Base-by-base conservation (phyloP, 768 basidiomycete genomes). In the Leccinum imitatum region DNA sequence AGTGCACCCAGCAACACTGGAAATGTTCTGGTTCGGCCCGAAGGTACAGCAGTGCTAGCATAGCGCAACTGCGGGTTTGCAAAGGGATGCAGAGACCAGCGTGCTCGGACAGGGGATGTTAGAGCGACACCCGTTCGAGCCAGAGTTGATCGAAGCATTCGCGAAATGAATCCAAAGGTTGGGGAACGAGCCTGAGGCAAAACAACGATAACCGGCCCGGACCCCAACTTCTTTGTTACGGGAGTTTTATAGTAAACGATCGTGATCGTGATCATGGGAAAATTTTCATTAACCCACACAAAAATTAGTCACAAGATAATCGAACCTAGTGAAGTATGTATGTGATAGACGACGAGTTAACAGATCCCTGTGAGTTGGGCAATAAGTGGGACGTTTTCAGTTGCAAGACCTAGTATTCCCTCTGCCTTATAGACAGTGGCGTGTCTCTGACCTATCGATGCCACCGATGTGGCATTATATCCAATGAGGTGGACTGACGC, bases 1-100 rank as follows among this genome's bases (percentile, higher is more conserved):
- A 71, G 23, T 53, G 62, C 69, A 53, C 62, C 67, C 19, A 69
- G n/a, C 2, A 66, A 17, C n/a, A 61, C 21, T 14, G 62, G 60
- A 47, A 59, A 4, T 19, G 62, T 23, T 8, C 53, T 11, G 10
- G 37, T n/a, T 52, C 57, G 61, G 2, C 41, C 10, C n/a, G 61
- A 41, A 35, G 44, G 47, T 39, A 37, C 14, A 25, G 1, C 10
- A 17, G 54, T 21, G 15, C 68, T 71, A 3, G 62, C 57, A 58
- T 47, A 50, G 25, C 65, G 64, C 51, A 4, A 41, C 47, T 25
- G 59, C n/a, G 51, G 41, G 17, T 14, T 23, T 13, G 41, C 9
- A 3, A 46, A 54, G 19, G 46, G 51, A 39, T 47, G 23, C 48
- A 27, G 17, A 7, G 48, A 48, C 21, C 44, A 39, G 41, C 33